Evolutionary conservation across 768 basidiomycete species (phyloP), one percentile per base, ranked within the genome.

Genomic region (Thelephora aurantiotincta): DNA sequence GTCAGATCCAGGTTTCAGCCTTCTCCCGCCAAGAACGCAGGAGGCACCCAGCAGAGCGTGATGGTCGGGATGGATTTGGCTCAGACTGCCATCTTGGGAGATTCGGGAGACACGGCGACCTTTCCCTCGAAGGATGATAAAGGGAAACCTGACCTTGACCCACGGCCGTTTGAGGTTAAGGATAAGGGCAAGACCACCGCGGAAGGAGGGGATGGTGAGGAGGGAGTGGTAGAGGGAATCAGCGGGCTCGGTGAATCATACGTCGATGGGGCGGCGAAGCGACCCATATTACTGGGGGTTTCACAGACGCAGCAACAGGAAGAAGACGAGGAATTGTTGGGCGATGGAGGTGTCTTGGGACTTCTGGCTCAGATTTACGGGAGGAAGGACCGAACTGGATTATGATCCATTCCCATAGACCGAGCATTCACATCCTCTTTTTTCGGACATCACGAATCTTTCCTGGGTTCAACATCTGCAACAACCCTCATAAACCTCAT

Each of bases 361-460:
- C 58, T 96, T 52, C 60, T 96, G 55, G 82, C 87, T 37, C 82
- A 93, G 68, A 92, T 96, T 45, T 90, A 93, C 62, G 78, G 74
- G 42, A 68, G 73, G 54, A 70, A 67, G 51, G 75, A 48, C 14
- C 53, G 12, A 41, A 18, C 9, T 41, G 22, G 38, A 4, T 14
- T 16, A 11, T 16, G 22, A 41, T 41, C 4, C 18, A 7, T 9
- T 16, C 14, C 16, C 12, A 14, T 41, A 41, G 3, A 41, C 22
- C 12, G 36, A 19, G 19, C 38, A 41, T 41, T 41, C 22, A 16
- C 38, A 14, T 41, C 9, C 26, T 4, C 26, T 30, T 4, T 30
- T 30, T 9, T 30, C n/a, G n/a, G 26, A 4, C 26, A 4, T 30
- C 26, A 30, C 26, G 26, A 30, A 30, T 4, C n/a, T n/a, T n/a